Base-by-base conservation (phyloP, 2,329 filamentous ascomycete species). In the Calonectria naviculata region DNA sequence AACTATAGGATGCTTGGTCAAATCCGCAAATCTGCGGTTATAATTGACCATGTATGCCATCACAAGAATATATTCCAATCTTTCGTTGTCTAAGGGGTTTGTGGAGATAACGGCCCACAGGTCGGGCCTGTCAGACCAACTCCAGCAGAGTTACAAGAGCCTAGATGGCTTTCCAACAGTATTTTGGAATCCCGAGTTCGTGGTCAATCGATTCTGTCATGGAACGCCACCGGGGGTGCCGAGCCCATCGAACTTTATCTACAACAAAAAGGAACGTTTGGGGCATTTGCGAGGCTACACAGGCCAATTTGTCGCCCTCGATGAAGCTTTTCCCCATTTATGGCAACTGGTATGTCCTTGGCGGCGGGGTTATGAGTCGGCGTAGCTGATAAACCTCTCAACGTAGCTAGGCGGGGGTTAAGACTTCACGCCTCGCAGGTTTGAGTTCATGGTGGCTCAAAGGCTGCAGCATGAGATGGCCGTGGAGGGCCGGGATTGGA, bases 241-340 rank as follows among this genome's bases (percentile, higher is more conserved):
- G 67, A 61, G 17, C 29, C 58, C 21, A 15, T 31, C 62, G 10
- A 47, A 46, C 42, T 31, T 63, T 62, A 47, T 44, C 29, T 49
- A 36, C 36, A 62, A 46, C 54, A 65, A 70, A 69, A 66, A 70
- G 67, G 54, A 70, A 66, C 26, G 36, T 56, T 61, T 41, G 41
- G 19, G 49, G 5, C 52, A 60, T 52, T 21, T 61, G 42, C 34
- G 21, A 38, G 21, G 29, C 52, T 36, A 38, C 52, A 58, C 52
- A 58, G 38, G 31, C 21, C 15, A 34, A 58, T 7, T 58, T 36
- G 9, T 26, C 52, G 52, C 21, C 6, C 21, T 17, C 21, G n/a
- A 26, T 24, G n/a, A 36, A 38, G 34, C 52, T 24, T 19, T 58
- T 19, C 31, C 42, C 13, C 28, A 26, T 47, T 46, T 19, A 60